Evolutionary conservation across 805 yeast species (phyloP).

Genomic region (Suhomyces vadensis): DNA sequence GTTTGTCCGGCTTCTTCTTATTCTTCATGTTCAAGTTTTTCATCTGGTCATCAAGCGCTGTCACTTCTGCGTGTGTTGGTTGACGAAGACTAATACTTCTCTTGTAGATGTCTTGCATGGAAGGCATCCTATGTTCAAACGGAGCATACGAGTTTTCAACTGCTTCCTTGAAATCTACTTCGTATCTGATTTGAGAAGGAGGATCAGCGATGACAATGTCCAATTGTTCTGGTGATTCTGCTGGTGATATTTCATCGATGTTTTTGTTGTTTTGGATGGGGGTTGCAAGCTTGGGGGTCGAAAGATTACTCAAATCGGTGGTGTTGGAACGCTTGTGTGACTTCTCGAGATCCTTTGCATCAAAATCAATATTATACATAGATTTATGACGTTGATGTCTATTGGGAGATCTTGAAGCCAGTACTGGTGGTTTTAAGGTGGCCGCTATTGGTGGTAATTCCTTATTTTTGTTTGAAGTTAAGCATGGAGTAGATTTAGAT

Average conservation of each 20-base stretch:
- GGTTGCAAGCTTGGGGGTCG: neutral
- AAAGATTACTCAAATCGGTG: conserved; percentile 10
- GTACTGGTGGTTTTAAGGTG: neutral
- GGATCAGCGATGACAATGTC: conserved; percentile 39
- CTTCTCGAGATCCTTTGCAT: conserved; percentile 3
- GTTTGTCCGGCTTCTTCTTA: conserved; percentile 3
- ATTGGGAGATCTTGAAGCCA: conserved; percentile 18
- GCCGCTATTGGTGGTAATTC: conserved; percentile 7
- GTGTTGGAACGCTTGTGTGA: conserved; percentile 10
- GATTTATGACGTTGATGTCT: conserved; percentile 43
- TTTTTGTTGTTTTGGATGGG: too few relatives aligned
- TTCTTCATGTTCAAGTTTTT: conserved; percentile 10
- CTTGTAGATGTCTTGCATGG: conserved; percentile 13
- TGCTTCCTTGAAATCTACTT: conserved; percentile 43
- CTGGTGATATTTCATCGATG: neutral
- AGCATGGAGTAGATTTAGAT: conserved; percentile 25
- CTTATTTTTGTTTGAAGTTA: conserved; percentile 10
- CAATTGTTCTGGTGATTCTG: conserved; percentile 6
- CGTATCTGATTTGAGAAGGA: conserved; percentile 37
- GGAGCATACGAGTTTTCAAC: conserved; percentile 9
- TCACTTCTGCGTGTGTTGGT: conserved; percentile 6
- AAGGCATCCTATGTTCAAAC: conserved; percentile 9
- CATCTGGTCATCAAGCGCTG: conserved; percentile 8
- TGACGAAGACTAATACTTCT: conserved; percentile 3
- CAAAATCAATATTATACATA: conserved; percentile 34